These are phyloP conservation scores for Camelina laxa DNA, from an alignment of 345 rosid genomes.

Conservation along the genomic window DNA sequence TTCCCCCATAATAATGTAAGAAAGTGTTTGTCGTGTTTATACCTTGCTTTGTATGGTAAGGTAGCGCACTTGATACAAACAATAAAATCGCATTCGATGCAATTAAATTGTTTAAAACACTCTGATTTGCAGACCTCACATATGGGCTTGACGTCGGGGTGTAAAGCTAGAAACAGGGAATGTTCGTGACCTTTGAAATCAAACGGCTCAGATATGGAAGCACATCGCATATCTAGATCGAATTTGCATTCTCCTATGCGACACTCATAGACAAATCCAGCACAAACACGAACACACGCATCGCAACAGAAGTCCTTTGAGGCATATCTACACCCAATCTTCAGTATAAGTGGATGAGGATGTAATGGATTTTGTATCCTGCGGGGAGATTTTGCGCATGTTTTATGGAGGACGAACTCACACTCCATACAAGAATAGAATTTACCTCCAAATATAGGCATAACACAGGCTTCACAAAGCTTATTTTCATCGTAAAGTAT, in stretches of 20 bases:
- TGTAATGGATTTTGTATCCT: neutral
- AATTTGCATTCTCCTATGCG: neutral
- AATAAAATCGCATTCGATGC: slow-evolving; percentile 5
- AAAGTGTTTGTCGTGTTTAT: slow-evolving; percentile 9
- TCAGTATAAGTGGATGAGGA: slow-evolving; percentile 7
- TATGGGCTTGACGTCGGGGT: neutral
- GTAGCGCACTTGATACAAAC: neutral
- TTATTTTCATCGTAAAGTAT: neutral
- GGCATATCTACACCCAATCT: neutral
- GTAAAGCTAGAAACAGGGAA: neutral
- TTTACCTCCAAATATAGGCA: neutral
- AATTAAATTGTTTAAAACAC: neutral
- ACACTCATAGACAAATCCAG: neutral
- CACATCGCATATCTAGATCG: neutral
- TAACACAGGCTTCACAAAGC: neutral
- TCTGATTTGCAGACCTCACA: neutral
- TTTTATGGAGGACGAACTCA: neutral
- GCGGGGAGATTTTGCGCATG: neutral
- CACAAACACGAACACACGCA: neutral
- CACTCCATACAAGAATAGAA: slow-evolving; percentile 3
- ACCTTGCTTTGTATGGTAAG: slow-evolving; percentile 1
- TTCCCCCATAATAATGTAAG: neutral
- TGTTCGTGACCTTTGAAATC: neutral
- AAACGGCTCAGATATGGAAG: slow-evolving; percentile 15
- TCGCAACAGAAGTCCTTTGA: neutral